phyloP scores from a whole-genome alignment of 371 early-diverging fungal genomes.

The Mucor velutinosus region DNA sequence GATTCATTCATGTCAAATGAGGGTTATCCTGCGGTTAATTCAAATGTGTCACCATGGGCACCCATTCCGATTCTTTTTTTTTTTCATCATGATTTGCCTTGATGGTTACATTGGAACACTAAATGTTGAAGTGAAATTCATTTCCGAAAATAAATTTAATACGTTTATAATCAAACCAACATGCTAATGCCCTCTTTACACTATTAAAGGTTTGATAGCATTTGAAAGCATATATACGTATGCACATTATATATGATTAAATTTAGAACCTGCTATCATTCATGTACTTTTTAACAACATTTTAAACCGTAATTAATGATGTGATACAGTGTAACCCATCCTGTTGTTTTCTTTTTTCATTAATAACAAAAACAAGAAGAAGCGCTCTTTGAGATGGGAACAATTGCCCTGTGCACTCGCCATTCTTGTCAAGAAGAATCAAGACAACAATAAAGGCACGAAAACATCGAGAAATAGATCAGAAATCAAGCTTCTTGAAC shows the following conservation, averaged over 20 bases:
- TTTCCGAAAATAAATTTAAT: not conserved
- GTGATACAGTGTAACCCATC: not conserved
- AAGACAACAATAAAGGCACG: not conserved
- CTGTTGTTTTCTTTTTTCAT: not conserved
- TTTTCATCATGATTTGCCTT: not conserved
- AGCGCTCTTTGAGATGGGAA: not conserved
- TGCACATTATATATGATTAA: not conserved
- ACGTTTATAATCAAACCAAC: not conserved
- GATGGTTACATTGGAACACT: not conserved
- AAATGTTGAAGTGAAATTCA: not conserved
- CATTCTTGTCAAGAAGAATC: not conserved
- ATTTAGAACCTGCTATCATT: not conserved
- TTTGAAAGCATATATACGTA: not conserved
- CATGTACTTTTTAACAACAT: not conserved
- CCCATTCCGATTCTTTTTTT: not conserved
- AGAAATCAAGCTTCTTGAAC: not conserved
- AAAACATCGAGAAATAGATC: not conserved
- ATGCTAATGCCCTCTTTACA: not conserved
- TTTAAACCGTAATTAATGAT: not conserved
- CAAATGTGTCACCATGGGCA: not conserved
- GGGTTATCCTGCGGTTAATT: not conserved
- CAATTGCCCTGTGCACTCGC: not conserved
- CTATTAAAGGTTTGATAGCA: not conserved
- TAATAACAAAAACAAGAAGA: not conserved
- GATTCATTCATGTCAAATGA: not conserved